A percentile compares a stretch with the other conserved stretches of the same genome.
Conservation (phyloP, 257 asterid species). For the Echium plantagineum region DNA sequence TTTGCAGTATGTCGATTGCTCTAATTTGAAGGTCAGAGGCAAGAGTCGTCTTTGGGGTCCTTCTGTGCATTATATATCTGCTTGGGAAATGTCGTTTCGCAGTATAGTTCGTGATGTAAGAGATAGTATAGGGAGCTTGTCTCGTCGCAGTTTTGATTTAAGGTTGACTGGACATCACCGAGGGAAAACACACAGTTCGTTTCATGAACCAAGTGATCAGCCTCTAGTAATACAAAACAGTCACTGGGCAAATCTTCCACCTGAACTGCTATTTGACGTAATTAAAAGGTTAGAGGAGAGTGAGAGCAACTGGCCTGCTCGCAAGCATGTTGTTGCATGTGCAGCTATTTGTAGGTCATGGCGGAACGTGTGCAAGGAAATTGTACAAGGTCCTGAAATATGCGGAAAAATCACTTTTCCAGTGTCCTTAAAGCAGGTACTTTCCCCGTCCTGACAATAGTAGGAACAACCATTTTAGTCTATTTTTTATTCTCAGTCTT, state of each 20-base stretch:
- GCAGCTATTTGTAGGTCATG: conserved; percentile 90
- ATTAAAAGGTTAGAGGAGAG: conserved; percentile 86
- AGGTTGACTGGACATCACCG: conserved; percentile 59
- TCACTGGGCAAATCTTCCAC: too few species aligned
- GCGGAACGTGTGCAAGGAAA: conserved; percentile 78
- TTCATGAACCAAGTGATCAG: conserved; percentile 50
- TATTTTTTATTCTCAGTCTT: background rate
- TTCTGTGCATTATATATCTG: background rate
- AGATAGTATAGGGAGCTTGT: conserved; percentile 80
- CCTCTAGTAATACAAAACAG: conserved; percentile 55
- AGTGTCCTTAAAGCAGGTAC: conserved; percentile 82
- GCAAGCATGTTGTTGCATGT: conserved; percentile 79
- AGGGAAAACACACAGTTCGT: conserved; percentile 65
- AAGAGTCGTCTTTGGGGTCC: background rate
- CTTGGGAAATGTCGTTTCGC: conserved; percentile 60
- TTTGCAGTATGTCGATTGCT: background rate
- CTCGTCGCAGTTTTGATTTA: conserved; percentile 73
- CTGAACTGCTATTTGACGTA: conserved; percentile 73
- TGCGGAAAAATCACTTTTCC: conserved; percentile 92
- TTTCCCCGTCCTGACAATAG: background rate
- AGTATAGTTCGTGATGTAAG: conserved; percentile 83
- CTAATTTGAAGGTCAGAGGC: background rate
- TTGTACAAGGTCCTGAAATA: conserved; percentile 60
- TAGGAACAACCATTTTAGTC: background rate
- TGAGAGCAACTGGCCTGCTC: conserved; percentile 85